Conservation (phyloP, 345 rosid genomes). For the Eucalyptus victrix region DNA sequence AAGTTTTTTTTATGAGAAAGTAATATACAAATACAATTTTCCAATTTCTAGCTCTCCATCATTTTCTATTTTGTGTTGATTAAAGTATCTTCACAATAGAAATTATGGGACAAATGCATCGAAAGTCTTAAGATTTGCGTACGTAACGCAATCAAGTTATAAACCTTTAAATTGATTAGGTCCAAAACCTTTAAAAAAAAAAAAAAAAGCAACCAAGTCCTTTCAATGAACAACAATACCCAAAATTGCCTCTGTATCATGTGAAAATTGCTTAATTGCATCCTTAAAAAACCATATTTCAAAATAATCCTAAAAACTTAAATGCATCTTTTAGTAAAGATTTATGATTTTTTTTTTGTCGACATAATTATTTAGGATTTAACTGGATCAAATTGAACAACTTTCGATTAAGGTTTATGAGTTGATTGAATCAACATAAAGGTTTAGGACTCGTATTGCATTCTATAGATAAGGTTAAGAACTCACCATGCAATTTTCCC, state of each 20-base stretch:
- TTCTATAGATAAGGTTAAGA: not conserved
- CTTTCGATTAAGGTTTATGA: not conserved
- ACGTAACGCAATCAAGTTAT: not conserved
- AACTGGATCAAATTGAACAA: not conserved
- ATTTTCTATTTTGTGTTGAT: not conserved
- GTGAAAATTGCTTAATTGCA: not conserved
- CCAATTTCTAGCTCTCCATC: not conserved
- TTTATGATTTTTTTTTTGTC: no score
- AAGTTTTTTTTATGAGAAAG: not conserved
- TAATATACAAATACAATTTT: no score
- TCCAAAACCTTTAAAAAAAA: no score
- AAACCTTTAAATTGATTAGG: not conserved
- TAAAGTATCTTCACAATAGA: not conserved
- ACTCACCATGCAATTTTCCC: rapidly evolving
- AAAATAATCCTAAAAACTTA: no score
- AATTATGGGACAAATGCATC: not conserved
- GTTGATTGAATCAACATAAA: not conserved
- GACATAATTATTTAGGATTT: not conserved
- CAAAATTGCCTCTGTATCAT: not conserved
- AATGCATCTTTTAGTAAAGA: not conserved
- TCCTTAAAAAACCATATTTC: not conserved
- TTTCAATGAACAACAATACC: not conserved
- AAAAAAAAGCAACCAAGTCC: not conserved
- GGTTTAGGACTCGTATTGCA: not conserved
- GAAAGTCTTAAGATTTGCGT: not conserved